Evolutionary conservation across 176 grass and related monocot species (phyloP).

Genomic region (Ampelocalamus luodianensis): DNA sequence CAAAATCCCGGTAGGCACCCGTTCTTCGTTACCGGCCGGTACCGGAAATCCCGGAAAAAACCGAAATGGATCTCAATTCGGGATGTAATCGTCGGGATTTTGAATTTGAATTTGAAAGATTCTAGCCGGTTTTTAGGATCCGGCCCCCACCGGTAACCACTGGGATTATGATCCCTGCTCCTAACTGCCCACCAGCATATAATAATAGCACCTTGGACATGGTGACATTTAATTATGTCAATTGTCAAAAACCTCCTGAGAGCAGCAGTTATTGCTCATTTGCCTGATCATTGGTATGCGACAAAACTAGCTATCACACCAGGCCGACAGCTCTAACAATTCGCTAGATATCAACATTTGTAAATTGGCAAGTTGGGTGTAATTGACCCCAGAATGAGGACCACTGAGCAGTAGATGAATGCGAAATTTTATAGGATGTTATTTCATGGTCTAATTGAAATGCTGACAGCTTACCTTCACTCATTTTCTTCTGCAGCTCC

Average conservation of each 20-base stretch:
- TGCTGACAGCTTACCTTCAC: slow-evolving; percentile 40
- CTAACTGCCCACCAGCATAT: background rate
- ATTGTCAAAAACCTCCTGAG: too few relatives aligned
- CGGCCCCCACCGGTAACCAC: too few relatives aligned
- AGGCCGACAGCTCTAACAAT: background rate
- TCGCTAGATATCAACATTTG: background rate
- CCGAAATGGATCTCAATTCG: too few relatives aligned
- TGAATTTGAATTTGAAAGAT: too few relatives aligned
- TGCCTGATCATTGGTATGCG: background rate
- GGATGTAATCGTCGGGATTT: too few relatives aligned
- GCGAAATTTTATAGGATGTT: background rate
- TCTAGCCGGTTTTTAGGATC: too few relatives aligned
- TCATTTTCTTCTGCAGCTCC: slow-evolving; percentile 54
- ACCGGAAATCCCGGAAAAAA: too few relatives aligned
- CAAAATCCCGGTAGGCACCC: too few relatives aligned
- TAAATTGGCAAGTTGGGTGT: background rate
- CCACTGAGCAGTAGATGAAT: background rate
- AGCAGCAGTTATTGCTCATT: background rate
- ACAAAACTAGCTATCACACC: background rate
- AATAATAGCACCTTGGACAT: background rate
- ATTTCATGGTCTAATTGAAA: slow-evolving; percentile 1
- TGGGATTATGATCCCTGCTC: too few relatives aligned
- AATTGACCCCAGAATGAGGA: background rate
- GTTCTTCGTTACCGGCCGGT: too few relatives aligned
- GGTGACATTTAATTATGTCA: background rate